Evolutionary conservation across 2,329 filamentous ascomycete genomes (phyloP), one percentile per base, ranked within the genome.

Genomic region (Ilyonectria sp.): DNA sequence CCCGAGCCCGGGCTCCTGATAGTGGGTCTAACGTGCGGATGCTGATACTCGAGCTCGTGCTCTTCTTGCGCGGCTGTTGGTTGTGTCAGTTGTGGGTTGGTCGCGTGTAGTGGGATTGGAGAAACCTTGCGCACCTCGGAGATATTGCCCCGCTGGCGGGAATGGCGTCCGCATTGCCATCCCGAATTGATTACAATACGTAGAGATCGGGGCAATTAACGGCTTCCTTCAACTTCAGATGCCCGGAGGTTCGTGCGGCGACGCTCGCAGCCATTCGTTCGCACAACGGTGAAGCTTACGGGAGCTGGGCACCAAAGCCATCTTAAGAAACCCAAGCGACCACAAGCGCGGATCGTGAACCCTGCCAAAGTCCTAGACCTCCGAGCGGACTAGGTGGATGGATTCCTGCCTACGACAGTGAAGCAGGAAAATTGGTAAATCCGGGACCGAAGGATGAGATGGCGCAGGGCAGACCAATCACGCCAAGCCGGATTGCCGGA

Each of bases 1-100:
- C 40, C 52, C 44, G 59, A 69, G 31, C 63, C 65, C 57, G 61
- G 49, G 63, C 57, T 65, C 56, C 33, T 44, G 43, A 54, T 9
- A 35, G 54, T 50, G 64, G 59, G 49, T 43, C 55, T 47, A 15
- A 19, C 19, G 17, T 52, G 54, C 23, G 46, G 46, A 37, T 60
- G 65, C 60, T 52, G 23, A 33, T 56, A 56, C 35, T 68, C 65
- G 60, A 58, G 52, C 33, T 67, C 66, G 52, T 70, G 40, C 52
- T 66, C 67, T 21, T 71, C 56, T 52, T 68, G 64, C 29, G 64
- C 60, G 19, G 64, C 64, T 67, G 40, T 43, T 43, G 23, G 40
- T 19, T 31, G 35, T 21, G 53, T 67, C 44, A 63, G 59, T 43
- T 4, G 15, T 55, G 50, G 49, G 49, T 17, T 44, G 58, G 21